Conservation (phyloP, 192 early-diverging fungal species). For the Coemansia sp. region DNA sequence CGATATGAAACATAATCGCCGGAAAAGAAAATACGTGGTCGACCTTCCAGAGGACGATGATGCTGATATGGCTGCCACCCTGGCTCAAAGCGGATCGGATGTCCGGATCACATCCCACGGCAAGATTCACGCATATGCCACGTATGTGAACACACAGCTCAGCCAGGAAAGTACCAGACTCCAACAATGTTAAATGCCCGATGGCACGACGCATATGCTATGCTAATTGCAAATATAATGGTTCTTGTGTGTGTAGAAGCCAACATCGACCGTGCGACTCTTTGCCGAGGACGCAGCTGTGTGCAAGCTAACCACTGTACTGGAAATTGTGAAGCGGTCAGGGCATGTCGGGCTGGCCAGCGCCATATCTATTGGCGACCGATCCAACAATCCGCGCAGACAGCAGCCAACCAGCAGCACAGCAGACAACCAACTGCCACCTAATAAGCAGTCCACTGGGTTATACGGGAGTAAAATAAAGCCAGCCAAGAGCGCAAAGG, state of each 20-base stretch:
- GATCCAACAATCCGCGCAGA: neutral
- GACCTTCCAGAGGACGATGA: neutral
- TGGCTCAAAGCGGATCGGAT: neutral
- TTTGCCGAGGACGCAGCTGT: constrained; percentile 42
- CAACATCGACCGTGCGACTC: constrained; percentile 1
- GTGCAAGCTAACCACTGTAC: constrained; percentile 34
- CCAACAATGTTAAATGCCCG: neutral
- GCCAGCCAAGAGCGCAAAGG: neutral
- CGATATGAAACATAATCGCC: constrained; percentile 14
- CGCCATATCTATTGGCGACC: constrained; percentile 16
- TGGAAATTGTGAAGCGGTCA: constrained; percentile 40
- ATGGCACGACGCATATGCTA: no score
- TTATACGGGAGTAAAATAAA: constrained; percentile 13
- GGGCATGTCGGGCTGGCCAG: neutral
- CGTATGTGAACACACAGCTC: constrained; percentile 11
- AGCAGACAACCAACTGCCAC: neutral
- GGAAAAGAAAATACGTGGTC: constrained; percentile 14
- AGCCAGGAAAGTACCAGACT: constrained; percentile 4
- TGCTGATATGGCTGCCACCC: neutral
- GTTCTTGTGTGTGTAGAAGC: constrained; percentile 3
- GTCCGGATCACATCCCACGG: constrained; percentile 46
- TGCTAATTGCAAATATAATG: neutral
- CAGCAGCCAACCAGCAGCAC: neutral
- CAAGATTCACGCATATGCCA: constrained; percentile 31
- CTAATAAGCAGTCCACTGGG: neutral